Evolutionary conservation across 2,329 filamentous ascomycete species (phyloP).

Genomic region (Epichloe elymi): DNA sequence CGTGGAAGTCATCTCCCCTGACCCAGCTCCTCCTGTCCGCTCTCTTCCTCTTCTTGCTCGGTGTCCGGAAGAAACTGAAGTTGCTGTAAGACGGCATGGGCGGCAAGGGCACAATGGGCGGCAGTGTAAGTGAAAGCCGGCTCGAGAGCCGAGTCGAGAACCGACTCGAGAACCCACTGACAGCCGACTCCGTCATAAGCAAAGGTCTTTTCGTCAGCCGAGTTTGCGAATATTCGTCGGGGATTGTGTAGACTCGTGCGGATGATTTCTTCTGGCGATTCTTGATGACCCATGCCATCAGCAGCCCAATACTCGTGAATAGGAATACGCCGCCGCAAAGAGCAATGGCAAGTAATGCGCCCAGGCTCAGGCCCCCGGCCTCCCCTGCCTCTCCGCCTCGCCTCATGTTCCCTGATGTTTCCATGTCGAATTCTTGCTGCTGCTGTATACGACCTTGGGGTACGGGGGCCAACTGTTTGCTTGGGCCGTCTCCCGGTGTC

Average conservation of each 20-base stretch:
- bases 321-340: constrained; percentile 34
- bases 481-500: background rate
- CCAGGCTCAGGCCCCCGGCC: constrained; percentile 16
- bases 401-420: background rate
- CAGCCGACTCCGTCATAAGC: constrained; percentile 6
- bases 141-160: constrained; percentile 12
- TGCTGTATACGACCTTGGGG: background rate
- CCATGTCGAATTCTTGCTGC: background rate
- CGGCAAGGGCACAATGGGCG: constrained; percentile 17
- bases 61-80: constrained; percentile 14
- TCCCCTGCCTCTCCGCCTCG: constrained; percentile 3
- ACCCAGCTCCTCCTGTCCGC: constrained; percentile 1
- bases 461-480: background rate
- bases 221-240: constrained; percentile 14
- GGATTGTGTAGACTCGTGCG: constrained; percentile 17
- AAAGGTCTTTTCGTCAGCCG: constrained; percentile 20
- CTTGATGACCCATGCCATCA: constrained; percentile 27
- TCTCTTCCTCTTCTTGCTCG: constrained; percentile 4
- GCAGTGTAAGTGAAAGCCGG: constrained; percentile 17
- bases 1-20: constrained; percentile 38
- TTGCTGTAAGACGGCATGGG: constrained; percentile 21
- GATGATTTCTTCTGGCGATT: constrained; percentile 9
- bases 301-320: constrained; percentile 27
- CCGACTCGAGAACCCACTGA: constrained; percentile 7
- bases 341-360: constrained; percentile 31